A percentile compares a stretch with the other conserved stretches of the same genome.
Conservation (phyloP, 371 early-diverging fungal species). For the Fennellomyces sp. region DNA sequence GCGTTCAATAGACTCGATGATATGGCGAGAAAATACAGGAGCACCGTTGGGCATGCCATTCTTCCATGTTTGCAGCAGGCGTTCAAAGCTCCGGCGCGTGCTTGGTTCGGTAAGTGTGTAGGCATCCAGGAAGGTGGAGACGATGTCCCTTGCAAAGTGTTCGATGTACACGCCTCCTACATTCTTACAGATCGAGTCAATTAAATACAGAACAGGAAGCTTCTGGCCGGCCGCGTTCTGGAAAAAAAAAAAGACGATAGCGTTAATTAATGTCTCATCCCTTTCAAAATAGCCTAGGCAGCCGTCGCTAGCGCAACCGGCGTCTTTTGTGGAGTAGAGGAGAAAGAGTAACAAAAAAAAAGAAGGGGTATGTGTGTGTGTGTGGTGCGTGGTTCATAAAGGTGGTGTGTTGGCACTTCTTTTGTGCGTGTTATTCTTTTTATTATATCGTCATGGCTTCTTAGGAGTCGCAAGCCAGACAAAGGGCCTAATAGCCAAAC, state of each 20-base stretch:
- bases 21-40: conserved; percentile 63
- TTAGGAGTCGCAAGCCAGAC: background rate
- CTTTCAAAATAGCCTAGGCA: background rate
- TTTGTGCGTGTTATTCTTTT: background rate
- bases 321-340: too few species aligned
- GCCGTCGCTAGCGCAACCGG: background rate
- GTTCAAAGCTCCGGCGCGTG: conserved; percentile 70
- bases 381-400: background rate
- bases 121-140: conserved; percentile 69
- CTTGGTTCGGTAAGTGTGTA: conserved; percentile 67
- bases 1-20: conserved; percentile 61
- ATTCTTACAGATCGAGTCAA: conserved; percentile 94
- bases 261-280: background rate
- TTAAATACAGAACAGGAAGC: conserved; percentile 86
- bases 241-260: background rate
- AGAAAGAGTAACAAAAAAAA: conserved; percentile 5
- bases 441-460: background rate
- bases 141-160: conserved; percentile 74
- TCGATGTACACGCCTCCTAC: conserved; percentile 77
- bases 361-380: background rate
- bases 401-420: background rate
- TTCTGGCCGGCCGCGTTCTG: conserved; percentile 79
- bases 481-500: too few species aligned
- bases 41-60: conserved; percentile 64
- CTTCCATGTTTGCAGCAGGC: conserved; percentile 84